These are phyloP conservation scores for Colletotrichum cereale DNA, from an alignment of 2,329 filamentous ascomycete genomes.

Conservation along the genomic window DNA sequence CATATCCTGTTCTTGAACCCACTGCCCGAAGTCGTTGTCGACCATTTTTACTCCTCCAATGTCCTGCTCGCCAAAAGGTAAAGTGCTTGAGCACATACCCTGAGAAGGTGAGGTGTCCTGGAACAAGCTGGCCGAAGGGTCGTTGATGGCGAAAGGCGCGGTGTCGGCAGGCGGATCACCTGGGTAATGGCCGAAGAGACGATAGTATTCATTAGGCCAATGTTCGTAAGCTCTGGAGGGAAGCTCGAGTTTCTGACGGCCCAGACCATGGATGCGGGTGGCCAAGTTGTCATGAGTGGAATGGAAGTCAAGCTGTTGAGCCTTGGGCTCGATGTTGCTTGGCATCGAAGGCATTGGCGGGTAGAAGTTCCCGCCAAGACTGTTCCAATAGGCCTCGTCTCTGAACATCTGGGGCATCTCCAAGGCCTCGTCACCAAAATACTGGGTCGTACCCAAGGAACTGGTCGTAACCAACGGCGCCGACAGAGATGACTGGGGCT, in stretches of 20 bases:
- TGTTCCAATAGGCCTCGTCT: not conserved
- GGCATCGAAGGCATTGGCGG: not conserved
- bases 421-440: not conserved
- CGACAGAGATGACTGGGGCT: not conserved
- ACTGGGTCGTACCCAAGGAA: not conserved
- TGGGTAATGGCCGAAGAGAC: not conserved
- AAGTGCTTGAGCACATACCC: not conserved
- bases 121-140: not conserved
- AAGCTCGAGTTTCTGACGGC: not conserved
- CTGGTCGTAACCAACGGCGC: not conserved
- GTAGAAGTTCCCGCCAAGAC: too few species aligned
- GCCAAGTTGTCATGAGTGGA: not conserved
- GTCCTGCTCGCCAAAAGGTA: not conserved
- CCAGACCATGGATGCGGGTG: not conserved
- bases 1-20: not conserved
- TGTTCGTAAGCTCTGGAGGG: not conserved
- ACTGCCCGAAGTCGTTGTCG: not conserved
- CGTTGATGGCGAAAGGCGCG: not conserved
- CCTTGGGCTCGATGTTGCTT: too few species aligned
- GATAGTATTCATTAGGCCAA: not conserved
- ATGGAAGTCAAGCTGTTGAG: not conserved
- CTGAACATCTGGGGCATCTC: not conserved
- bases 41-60: not conserved
- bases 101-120: not conserved
- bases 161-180: not conserved